Base-by-base conservation (phyloP, 2,329 filamentous ascomycete genomes). In the Arthrobotrys musiformis region DNA sequence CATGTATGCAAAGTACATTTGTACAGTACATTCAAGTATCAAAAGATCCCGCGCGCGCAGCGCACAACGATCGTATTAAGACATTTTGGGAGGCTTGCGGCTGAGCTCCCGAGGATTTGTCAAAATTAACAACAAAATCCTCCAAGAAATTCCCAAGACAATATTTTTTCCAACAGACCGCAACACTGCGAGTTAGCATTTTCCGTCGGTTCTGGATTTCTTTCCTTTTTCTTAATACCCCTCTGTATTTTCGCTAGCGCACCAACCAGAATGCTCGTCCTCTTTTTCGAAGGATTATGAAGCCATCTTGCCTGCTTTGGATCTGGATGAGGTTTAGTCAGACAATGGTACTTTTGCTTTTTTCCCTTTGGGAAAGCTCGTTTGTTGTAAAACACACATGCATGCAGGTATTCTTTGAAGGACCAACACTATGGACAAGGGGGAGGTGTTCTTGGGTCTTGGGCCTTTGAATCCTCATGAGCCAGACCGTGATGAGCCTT, bases 61-160 rank as follows among this genome's bases (percentile, higher is more conserved):
- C n/a, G n/a, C n/a, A n/a, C n/a, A n/a, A 42, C 26, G 54, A 58
- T 58, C 30, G 30, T 40, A n/a, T 56, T 35, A 40, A 64, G 63
- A 69, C 52, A 64, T 11, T 30, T 40, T 28, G 42, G 62, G 15
- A n/a, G 58, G 37, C 44, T 66, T 77, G 73, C 73, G 73, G 73
- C 73, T 77, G 73, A 77, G 73, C 73, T 70, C 66, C 66, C 66
- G 60, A 67, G 19, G 56, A 77, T 77, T 77, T 77, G 73, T 77
- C 73, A 77, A 75, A 76, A 70, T 69, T 75, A 68, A 75, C 63
- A 75, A 76, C 64, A 64, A 33, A 33, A 58, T n/a, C 24, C 11
- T 46, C 37, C 37, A 46, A 46, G 2, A 48, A 48, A 48, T 4
- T 61, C 40, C 42, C 42, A 44, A 44, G 42, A 44, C 44, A n/a